Conservation (phyloP, 768 basidiomycete species). For the Lactarius pseudohatsudake region DNA sequence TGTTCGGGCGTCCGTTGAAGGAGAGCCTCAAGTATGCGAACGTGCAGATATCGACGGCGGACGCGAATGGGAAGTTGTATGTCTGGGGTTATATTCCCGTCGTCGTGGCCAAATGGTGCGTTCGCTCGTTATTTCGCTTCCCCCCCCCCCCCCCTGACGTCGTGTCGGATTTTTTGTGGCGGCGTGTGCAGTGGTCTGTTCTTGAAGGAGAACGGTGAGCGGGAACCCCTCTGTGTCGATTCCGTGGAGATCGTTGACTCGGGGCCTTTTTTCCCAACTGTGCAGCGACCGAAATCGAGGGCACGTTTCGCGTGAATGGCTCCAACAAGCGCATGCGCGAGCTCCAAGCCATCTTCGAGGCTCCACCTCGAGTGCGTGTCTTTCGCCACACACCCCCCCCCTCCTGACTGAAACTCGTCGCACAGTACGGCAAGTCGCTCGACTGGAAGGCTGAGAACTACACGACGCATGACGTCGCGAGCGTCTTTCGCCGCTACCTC, state of each 20-base stretch:
- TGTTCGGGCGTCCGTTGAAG: constrained; percentile 84
- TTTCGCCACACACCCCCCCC: neutral
- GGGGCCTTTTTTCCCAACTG: neutral
- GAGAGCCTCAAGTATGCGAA: constrained; percentile 85
- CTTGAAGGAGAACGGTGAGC: constrained; percentile 88
- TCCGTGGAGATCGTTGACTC: neutral
- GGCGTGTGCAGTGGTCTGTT: constrained; percentile 68
- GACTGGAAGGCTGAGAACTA: constrained; percentile 87
- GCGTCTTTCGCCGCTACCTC: constrained; percentile 92
- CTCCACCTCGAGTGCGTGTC: constrained; percentile 73
- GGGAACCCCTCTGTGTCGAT: constrained; percentile 1
- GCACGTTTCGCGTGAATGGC: constrained; percentile 95
- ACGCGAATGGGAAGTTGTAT: constrained; percentile 76
- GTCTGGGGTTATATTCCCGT: constrained; percentile 96
- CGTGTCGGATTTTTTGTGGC: neutral
- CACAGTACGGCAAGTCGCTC: constrained; percentile 88
- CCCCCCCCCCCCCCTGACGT: neutral
- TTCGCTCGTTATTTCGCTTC: constrained; percentile 5
- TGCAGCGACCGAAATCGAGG: constrained; percentile 83
- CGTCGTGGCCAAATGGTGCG: constrained; percentile 95
- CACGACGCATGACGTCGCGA: constrained; percentile 96
- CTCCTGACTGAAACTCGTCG: neutral
- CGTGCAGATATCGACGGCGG: constrained; percentile 92
- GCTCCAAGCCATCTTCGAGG: constrained; percentile 87
- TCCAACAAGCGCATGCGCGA: constrained; percentile 95